These are phyloP conservation scores for Pseudoneurospora amorphoporcata DNA, from an alignment of 495 filamentous ascomycete species.

Conservation along the genomic window DNA sequence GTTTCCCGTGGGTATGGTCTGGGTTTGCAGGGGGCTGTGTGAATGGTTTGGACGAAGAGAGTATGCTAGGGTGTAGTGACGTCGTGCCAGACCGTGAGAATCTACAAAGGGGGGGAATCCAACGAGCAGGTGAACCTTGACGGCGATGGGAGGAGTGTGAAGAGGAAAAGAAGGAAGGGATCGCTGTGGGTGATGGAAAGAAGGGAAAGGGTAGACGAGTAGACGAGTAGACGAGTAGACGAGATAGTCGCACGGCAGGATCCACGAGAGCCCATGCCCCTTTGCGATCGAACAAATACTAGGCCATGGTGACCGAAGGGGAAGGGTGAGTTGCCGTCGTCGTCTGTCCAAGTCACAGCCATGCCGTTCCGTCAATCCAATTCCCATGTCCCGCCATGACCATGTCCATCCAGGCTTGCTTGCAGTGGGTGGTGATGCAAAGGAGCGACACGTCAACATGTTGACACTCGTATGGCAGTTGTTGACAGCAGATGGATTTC, in stretches of 20 bases:
- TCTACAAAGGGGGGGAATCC: not conserved
- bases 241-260: not conserved
- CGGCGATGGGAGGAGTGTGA: not conserved
- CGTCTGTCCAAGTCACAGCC: not conserved
- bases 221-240: not conserved
- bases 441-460: conserved; percentile 24
- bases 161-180: not conserved
- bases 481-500: not conserved
- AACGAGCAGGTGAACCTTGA: not conserved
- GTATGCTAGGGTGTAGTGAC: not conserved
- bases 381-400: not conserved
- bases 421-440: conserved; percentile 12
- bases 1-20: not conserved
- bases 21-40: not conserved
- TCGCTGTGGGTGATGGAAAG: not conserved
- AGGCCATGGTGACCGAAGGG: not conserved
- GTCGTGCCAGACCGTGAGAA: not conserved
- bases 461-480: not conserved
- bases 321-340: not conserved
- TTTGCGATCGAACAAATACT: not conserved
- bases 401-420: not conserved
- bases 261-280: not conserved
- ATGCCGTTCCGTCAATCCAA: not conserved
- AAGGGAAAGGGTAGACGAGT: not conserved
- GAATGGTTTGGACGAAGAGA: not conserved